Conservation (phyloP, 441 rosid species). For the Melastoma candidum region DNA sequence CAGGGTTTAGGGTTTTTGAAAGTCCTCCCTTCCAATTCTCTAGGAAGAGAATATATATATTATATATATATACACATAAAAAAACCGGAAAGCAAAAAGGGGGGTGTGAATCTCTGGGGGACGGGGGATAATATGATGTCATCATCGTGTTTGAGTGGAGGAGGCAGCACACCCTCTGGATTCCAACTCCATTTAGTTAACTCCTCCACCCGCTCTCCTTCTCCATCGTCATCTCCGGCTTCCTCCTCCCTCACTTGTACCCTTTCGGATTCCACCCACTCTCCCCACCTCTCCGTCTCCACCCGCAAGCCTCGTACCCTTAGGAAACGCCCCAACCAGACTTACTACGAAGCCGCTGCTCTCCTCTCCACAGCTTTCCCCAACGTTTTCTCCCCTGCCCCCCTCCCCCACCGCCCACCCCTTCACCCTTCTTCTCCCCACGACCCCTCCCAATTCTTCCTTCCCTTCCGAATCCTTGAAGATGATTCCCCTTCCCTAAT, state of each 20-base stretch:
- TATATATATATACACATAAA: no score
- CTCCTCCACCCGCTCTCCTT: slow-evolving; percentile 26
- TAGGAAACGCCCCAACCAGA: slow-evolving; percentile 80
- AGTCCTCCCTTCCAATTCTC: no score
- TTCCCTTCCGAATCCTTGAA: slow-evolving; percentile 46
- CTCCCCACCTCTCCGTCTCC: slow-evolving; percentile 50
- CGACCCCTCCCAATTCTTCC: slow-evolving; percentile 45
- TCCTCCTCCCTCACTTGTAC: slow-evolving; percentile 75
- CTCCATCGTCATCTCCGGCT: slow-evolving; percentile 24
- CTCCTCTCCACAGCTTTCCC: slow-evolving; percentile 87
- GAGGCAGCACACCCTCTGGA: slow-evolving; percentile 48
- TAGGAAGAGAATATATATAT: no score
- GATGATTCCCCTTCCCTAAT: slow-evolving; percentile 29
- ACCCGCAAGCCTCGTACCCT: slow-evolving; percentile 72
- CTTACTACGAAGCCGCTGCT: slow-evolving; percentile 87
- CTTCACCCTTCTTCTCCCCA: slow-evolving; percentile 23
- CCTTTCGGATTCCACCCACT: slow-evolving; percentile 56
- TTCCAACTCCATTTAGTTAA: slow-evolving; percentile 61
- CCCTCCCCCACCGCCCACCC: slow-evolving; percentile 24
- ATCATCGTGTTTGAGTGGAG: slow-evolving; percentile 37
- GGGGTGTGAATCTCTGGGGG: no score
- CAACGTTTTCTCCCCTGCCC: slow-evolving; percentile 42
- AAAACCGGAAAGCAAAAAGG: no score
- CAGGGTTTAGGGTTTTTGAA: no score
- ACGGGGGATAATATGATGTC: not conserved